phyloP scores from a whole-genome alignment of 2,329 filamentous ascomycete species.

The Alternaria triticimaculans region DNA sequence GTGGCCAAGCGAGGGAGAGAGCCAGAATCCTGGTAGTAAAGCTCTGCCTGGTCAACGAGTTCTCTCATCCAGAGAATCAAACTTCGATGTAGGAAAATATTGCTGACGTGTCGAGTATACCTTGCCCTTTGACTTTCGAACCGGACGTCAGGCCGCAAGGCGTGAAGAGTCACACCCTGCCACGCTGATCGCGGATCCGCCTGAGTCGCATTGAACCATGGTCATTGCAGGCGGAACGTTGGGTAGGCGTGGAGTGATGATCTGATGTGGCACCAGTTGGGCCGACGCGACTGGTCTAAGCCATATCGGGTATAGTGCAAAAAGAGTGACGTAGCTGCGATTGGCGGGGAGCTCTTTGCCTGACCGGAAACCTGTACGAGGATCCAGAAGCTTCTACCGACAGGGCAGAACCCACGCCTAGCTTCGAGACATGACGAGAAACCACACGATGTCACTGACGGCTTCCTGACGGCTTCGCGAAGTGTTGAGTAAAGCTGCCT shows the following conservation, averaged over 20 bases:
- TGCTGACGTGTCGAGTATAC: conserved; percentile 11
- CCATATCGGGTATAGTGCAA: not conserved
- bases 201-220: not conserved
- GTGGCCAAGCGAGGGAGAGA: not conserved
- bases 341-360: conserved; percentile 11
- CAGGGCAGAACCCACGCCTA: conserved; percentile 24
- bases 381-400: conserved; percentile 37
- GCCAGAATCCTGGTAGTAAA: not conserved
- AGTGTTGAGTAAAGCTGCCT: conserved; percentile 7
- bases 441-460: conserved; percentile 34
- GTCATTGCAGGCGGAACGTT: not conserved
- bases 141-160: not conserved
- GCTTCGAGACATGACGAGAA: conserved; percentile 30
- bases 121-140: not conserved
- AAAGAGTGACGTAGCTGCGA: conserved; percentile 15
- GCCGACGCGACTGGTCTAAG: not conserved
- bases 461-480: conserved; percentile 24
- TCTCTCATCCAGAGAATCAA: not conserved
- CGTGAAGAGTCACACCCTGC: not conserved
- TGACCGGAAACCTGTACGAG: conserved; percentile 26
- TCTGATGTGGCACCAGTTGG: conserved; percentile 1
- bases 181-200: not conserved
- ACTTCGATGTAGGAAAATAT: too few species aligned
- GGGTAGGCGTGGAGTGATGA: conserved; percentile 8
- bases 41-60: not conserved